Conservation (phyloP, 2,329 filamentous ascomycete genomes). For the Verticillium isaacii region DNA sequence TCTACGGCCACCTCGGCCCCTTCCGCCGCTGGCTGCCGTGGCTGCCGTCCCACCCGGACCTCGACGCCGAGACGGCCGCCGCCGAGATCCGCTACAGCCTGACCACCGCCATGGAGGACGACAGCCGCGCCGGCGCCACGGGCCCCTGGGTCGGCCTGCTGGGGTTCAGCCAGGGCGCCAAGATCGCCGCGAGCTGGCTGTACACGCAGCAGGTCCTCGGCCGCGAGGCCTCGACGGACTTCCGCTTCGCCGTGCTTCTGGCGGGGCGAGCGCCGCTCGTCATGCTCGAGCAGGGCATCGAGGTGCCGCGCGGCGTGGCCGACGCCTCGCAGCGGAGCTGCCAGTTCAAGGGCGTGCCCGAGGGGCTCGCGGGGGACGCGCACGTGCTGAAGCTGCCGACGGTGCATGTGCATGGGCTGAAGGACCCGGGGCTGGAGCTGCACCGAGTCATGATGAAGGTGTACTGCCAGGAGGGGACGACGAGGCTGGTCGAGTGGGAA, state of each 20-base stretch:
- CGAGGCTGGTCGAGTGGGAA: slow-evolving; percentile 65
- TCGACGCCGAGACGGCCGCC: slow-evolving; percentile 39
- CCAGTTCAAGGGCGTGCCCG: slow-evolving; percentile 37
- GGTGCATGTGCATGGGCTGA: slow-evolving; percentile 63
- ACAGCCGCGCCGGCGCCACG: slow-evolving; percentile 42
- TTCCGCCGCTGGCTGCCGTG: slow-evolving; percentile 61
- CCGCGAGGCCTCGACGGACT: slow-evolving; percentile 28
- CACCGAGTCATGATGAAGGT: slow-evolving; percentile 51
- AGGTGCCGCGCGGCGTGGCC: slow-evolving; percentile 14
- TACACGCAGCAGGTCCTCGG: slow-evolving; percentile 55
- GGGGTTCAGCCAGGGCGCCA: slow-evolving; percentile 65
- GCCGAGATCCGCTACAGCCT: slow-evolving; percentile 34
- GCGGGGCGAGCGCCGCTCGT: slow-evolving; percentile 58
- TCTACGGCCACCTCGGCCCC: slow-evolving; percentile 62
- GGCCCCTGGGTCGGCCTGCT: slow-evolving; percentile 57
- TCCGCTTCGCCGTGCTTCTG: slow-evolving; percentile 57
- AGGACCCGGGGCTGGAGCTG: slow-evolving; percentile 53
- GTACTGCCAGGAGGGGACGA: slow-evolving; percentile 53
- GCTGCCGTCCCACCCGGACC: slow-evolving; percentile 49
- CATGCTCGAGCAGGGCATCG: slow-evolving; percentile 35
- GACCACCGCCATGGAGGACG: slow-evolving; percentile 42
- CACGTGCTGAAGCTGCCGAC: slow-evolving; percentile 53
- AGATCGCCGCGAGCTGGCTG: slow-evolving; percentile 54
- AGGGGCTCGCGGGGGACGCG: slow-evolving; percentile 32
- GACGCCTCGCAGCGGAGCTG: slow-evolving; percentile 21